These are phyloP conservation scores for Catenaria anguillulae DNA, from an alignment of 371 early-diverging fungal genomes.

Conservation along the genomic window DNA sequence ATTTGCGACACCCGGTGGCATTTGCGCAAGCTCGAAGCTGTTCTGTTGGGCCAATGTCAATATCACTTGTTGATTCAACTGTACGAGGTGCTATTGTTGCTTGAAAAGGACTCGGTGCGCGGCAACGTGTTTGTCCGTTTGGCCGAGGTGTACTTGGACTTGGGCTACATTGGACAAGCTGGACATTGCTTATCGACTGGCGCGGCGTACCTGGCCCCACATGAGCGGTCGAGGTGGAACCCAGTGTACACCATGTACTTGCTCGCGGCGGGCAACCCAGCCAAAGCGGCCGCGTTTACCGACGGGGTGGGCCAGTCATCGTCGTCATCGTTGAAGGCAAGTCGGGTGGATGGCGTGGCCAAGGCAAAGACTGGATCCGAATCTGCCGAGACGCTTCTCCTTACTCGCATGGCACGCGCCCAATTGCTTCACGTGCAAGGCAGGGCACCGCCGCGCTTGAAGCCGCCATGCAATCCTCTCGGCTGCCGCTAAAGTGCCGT, in stretches of 20 bases:
- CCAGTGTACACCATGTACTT: background rate
- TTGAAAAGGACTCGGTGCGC: background rate
- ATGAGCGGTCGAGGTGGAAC: background rate
- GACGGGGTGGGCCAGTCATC: too few species aligned
- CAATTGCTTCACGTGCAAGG: background rate
- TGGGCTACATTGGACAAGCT: background rate
- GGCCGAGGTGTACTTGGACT: background rate
- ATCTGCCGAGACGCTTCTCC: background rate
- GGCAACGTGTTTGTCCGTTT: background rate
- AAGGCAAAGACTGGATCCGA: too few species aligned
- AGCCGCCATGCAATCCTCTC: background rate
- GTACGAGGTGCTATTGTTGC: background rate
- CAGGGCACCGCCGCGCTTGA: background rate
- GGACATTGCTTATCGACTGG: background rate
- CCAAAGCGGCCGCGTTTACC: background rate
- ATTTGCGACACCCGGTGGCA: background rate
- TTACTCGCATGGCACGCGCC: background rate
- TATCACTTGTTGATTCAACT: background rate
- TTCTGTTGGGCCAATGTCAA: background rate
- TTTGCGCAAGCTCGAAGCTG: background rate
- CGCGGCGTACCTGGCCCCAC: background rate
- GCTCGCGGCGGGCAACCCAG: background rate
- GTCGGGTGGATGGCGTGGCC: too few species aligned
- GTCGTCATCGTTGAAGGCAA: too few species aligned
- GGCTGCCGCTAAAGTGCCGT: background rate